phyloP scores from a whole-genome alignment of 1,284 basidiomycete species.

The Sparassis latifolia region DNA sequence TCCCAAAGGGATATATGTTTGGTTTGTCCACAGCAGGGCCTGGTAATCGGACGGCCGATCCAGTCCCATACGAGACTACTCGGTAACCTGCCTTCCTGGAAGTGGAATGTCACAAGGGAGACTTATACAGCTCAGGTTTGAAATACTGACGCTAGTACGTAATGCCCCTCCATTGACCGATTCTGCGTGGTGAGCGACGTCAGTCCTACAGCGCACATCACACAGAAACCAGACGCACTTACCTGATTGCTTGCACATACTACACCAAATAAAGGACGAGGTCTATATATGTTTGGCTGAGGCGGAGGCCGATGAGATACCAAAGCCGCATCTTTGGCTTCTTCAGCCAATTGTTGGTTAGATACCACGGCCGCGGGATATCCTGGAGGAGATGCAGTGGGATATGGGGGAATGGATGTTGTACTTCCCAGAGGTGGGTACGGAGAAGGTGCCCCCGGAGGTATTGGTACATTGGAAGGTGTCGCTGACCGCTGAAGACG shows the following conservation, averaged over 20 bases:
- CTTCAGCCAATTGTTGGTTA: conserved; percentile 21
- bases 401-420: conserved; percentile 21
- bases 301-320: conserved; percentile 9
- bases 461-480: conserved; percentile 22
- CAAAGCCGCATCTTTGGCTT: conserved; percentile 20
- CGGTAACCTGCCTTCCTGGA: conserved; percentile 80
- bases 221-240: conserved; percentile 14
- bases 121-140: background rate
- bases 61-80: conserved; percentile 94
- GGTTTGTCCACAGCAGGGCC: conserved; percentile 97
- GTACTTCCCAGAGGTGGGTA: conserved; percentile 1
- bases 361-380: conserved; percentile 18
- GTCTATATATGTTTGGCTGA: conserved; percentile 37
- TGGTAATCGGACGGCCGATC: conserved; percentile 93
- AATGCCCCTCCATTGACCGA: conserved; percentile 98
- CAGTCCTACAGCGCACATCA: background rate
- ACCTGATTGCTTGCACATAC: conserved; percentile 98
- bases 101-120: background rate
- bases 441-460: conserved; percentile 12
- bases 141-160: conserved; percentile 73
- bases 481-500: conserved; percentile 47
- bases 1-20: conserved; percentile 96
- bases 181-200: conserved; percentile 52
- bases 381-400: conserved; percentile 31
- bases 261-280: conserved; percentile 86